These are phyloP conservation scores for Alternaria arborescens DNA, from an alignment of 2,329 filamentous ascomycete species.

Conservation along the genomic window DNA sequence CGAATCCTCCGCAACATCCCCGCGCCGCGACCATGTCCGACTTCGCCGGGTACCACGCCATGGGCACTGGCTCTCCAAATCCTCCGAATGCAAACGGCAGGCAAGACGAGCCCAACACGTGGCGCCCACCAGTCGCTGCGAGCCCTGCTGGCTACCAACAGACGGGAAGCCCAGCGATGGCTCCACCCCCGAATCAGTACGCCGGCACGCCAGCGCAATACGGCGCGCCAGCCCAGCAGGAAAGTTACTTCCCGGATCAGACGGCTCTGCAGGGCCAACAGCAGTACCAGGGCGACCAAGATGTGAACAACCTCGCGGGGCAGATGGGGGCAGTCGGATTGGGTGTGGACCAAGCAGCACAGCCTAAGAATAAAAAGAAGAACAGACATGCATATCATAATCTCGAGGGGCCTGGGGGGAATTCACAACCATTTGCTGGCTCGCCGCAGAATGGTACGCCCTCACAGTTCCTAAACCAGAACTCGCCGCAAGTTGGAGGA, in stretches of 20 bases:
- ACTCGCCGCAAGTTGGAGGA: constrained; percentile 41
- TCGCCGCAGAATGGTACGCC: constrained; percentile 67
- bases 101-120: constrained; percentile 45
- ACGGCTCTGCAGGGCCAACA: constrained; percentile 29
- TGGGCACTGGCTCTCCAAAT: constrained; percentile 42
- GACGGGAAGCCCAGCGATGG: constrained; percentile 43
- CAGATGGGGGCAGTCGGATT: constrained; percentile 42
- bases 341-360: constrained; percentile 54
- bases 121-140: constrained; percentile 55
- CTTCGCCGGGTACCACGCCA: constrained; percentile 49
- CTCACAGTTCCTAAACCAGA: constrained; percentile 66
- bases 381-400: constrained; percentile 92
- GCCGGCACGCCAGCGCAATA: constrained; percentile 39
- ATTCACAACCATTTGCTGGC: constrained; percentile 74
- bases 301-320: constrained; percentile 42
- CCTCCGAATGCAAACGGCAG: constrained; percentile 38
- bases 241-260: constrained; percentile 55
- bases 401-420: constrained; percentile 74
- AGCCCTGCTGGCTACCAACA: constrained; percentile 57
- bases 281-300: constrained; percentile 40
- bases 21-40: constrained; percentile 49
- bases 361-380: constrained; percentile 79
- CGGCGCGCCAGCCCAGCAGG: constrained; percentile 42
- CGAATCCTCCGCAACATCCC: constrained; percentile 27
- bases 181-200: constrained; percentile 44